Percentiles rank a stretch among this genome's conserved stretches.
Evolutionary conservation across 2,329 filamentous ascomycete species (phyloP).

Genomic region (Paecilomyces dactylethromorphus): DNA sequence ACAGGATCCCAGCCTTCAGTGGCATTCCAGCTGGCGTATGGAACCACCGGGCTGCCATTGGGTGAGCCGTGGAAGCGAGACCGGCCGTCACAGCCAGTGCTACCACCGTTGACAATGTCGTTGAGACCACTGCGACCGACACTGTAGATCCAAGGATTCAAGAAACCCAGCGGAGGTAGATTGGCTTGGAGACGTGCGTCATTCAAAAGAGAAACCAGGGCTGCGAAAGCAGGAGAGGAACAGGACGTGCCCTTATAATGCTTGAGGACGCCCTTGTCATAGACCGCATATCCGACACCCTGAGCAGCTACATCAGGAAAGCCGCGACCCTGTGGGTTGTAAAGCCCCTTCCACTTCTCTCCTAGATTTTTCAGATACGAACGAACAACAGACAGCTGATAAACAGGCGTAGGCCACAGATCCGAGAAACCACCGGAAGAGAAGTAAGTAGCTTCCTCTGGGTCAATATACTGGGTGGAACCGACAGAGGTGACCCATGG

Average conservation of each 20-base stretch:
- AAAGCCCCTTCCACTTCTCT: conserved; percentile 18
- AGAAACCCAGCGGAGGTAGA: conserved; percentile 48
- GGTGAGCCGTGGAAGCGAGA: conserved; percentile 34
- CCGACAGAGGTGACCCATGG: conserved; percentile 37
- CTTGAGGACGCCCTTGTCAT: conserved; percentile 19
- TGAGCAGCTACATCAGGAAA: conserved; percentile 38
- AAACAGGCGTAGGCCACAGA: conserved; percentile 27
- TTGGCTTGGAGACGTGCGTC: conserved; percentile 50
- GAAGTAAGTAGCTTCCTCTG: conserved; percentile 34
- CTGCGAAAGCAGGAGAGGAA: conserved; percentile 53
- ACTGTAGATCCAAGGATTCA: conserved; percentile 56
- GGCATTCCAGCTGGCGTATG: conserved; percentile 46
- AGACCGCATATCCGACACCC: conserved; percentile 25
- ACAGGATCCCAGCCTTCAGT: conserved; percentile 47
- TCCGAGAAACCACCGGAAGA: conserved; percentile 38
- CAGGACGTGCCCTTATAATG: conserved; percentile 39
- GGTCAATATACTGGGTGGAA: conserved; percentile 29
- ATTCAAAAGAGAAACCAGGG: conserved; percentile 56
- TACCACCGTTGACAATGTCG: conserved; percentile 43
- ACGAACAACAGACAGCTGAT: conserved; percentile 28
- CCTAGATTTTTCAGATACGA: conserved; percentile 25
- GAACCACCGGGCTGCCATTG: conserved; percentile 34
- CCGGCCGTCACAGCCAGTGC: conserved; percentile 40
- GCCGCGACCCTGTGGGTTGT: conserved; percentile 29
- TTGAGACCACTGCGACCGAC: conserved; percentile 36